Conservation (phyloP, 2,329 filamentous ascomycete genomes). For the Trichoderma asperellum region DNA sequence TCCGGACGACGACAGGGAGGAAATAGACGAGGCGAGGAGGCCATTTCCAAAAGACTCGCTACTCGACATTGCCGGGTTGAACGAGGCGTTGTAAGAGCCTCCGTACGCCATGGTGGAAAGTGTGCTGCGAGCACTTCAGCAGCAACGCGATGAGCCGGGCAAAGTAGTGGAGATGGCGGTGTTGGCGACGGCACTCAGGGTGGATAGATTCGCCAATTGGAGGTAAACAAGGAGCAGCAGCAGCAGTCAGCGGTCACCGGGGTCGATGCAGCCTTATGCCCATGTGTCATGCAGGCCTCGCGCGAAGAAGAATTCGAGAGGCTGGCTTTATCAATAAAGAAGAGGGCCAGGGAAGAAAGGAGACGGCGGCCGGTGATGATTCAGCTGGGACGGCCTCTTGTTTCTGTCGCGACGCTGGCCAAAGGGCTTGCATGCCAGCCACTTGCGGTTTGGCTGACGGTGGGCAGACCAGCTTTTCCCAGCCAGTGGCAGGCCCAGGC, state of each 20-base stretch:
- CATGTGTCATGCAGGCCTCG: slow-evolving; percentile 8
- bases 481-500: background rate
- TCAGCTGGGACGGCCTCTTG: background rate
- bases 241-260: background rate
- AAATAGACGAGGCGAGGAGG: slow-evolving; percentile 66
- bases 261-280: slow-evolving; percentile 10
- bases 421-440: slow-evolving; percentile 21
- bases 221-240: slow-evolving; percentile 14
- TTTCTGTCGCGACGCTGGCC: background rate
- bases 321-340: background rate
- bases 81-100: slow-evolving; percentile 49
- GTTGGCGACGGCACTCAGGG: slow-evolving; percentile 1
- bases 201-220: background rate
- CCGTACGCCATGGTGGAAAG: slow-evolving; percentile 48
- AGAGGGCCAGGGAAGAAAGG: slow-evolving; percentile 13
- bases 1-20: slow-evolving; percentile 65
- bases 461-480: slow-evolving; percentile 21
- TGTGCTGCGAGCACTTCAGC: background rate
- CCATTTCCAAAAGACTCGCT: slow-evolving; percentile 54
- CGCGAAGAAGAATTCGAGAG: background rate
- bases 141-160: background rate
- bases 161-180: background rate
- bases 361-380: slow-evolving; percentile 13
- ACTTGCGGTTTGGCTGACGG: slow-evolving; percentile 14
- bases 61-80: slow-evolving; percentile 49